Evolutionary conservation across 2,329 filamentous ascomycete species (phyloP), one percentile per base, ranked within the genome.

Genomic region (Coniochaeta prunicola): DNA sequence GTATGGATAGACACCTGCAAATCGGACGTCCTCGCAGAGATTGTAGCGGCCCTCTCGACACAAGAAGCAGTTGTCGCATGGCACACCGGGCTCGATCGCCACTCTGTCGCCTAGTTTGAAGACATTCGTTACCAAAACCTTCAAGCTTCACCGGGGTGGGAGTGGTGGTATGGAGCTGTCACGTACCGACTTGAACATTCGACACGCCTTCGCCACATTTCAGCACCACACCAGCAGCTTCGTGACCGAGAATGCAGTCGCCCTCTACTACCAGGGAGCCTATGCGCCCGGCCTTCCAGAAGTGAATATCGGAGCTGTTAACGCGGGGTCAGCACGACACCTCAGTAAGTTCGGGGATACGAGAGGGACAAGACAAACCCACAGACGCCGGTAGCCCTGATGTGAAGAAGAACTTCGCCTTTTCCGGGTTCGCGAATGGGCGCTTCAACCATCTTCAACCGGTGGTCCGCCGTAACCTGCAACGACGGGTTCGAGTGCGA

Each of bases 231-330:
- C 85, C 86, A 10, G 84, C 80, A 4, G 80, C 83, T 69, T 89
- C 85, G 62, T 88, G 86, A 24, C 86, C 85, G 53, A 88, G 77
- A 57, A 87, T 85, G 64, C 83, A 86, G 63, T 87, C 83, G 21
- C 81, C 80, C 59, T 85, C 78, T 13, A 89, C 80, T 1, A 83
- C 77, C 1, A 89, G 75, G 1, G 79, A 77, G 2, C 87, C 86
- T 65, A 89, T 89, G 13, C 79, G 73, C 26, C 86, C 86, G 0
- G 77, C 74, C 64, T 85, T 84, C 86, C 86, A 89, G 64, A 88
- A 86, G 67, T 89, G 86, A 62, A 89, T 80, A 64, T 89, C 86
- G 0, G 85, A 88, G 42, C 81, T 84, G 60, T n/a, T n/a, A n/a
- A n/a, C n/a, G n/a, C n/a, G n/a, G n/a, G n/a, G n/a, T n/a, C n/a